These are phyloP conservation scores for Colletotrichum sp. DNA, from an alignment of 2,329 filamentous ascomycete genomes.

Conservation along the genomic window DNA sequence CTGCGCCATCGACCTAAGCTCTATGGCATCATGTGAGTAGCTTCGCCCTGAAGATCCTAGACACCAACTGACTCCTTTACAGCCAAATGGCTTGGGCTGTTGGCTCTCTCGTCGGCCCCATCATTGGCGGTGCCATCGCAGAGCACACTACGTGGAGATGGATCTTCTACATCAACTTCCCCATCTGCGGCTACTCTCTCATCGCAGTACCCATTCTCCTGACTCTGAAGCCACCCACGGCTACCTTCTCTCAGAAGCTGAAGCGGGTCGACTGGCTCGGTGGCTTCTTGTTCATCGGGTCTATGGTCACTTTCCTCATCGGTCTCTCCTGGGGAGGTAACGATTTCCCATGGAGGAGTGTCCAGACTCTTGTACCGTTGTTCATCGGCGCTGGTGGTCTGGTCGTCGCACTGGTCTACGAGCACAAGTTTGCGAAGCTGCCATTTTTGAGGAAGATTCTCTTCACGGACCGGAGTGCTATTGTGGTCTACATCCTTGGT, in stretches of 20 bases:
- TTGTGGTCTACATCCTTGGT: conserved; percentile 34
- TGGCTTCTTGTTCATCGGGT: conserved; percentile 47
- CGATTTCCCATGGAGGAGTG: conserved; percentile 45
- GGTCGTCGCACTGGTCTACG: conserved; percentile 40
- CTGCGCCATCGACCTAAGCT: conserved; percentile 45
- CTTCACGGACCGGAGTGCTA: conserved; percentile 32
- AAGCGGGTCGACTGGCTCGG: conserved; percentile 51
- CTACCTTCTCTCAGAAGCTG: conserved; percentile 37
- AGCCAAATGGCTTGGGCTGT: conserved; percentile 41
- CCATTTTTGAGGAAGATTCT: conserved; percentile 36
- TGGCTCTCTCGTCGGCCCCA: conserved; percentile 43
- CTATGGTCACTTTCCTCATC: conserved; percentile 48
- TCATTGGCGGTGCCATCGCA: conserved; percentile 41
- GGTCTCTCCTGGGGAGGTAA: conserved; percentile 53
- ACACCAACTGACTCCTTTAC: neutral
- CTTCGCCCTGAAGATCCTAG: neutral
- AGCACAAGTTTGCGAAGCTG: conserved; percentile 32
- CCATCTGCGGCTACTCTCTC: conserved; percentile 44
- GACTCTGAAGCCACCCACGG: conserved; percentile 38
- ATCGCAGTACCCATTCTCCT: conserved; percentile 45
- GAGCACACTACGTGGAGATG: conserved; percentile 47
- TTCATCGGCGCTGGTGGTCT: conserved; percentile 46
- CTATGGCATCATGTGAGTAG: conserved; percentile 39
- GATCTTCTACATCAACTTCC: conserved; percentile 55
- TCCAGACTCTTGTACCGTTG: conserved; percentile 45